A percentile compares a stretch with the other conserved stretches of the same genome.
Evolutionary conservation across 2,329 filamentous ascomycete genomes (phyloP).

Genomic region (Aspergillus caelatus): DNA sequence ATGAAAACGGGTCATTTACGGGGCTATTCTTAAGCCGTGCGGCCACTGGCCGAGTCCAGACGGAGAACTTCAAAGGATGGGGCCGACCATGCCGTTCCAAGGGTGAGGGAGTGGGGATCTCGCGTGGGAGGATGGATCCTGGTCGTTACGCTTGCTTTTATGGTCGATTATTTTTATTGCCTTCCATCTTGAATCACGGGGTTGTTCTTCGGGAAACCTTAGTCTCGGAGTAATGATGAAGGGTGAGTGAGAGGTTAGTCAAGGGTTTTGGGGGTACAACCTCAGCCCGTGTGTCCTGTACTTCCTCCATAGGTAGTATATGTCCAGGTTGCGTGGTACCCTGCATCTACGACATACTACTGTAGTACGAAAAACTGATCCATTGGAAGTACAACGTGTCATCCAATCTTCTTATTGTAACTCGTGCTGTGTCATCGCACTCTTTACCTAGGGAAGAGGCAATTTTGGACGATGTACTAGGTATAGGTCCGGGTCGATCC

Average conservation of each 20-base stretch:
- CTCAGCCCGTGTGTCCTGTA: background rate
- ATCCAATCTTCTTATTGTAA: background rate
- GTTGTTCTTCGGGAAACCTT: conserved; percentile 1
- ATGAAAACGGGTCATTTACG: background rate
- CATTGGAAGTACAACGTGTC: background rate
- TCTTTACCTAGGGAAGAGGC: background rate
- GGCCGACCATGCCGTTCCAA: conserved; percentile 6
- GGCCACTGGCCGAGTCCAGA: conserved; percentile 4
- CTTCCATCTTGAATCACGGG: background rate
- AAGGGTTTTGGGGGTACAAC: background rate
- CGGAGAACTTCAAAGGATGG: background rate
- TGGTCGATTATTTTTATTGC: background rate
- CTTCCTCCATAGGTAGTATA: background rate
- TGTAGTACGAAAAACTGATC: background rate
- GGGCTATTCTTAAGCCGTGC: conserved; percentile 1
- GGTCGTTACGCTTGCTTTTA: background rate
- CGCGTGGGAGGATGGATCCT: conserved; percentile 6
- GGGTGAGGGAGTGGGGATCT: conserved; percentile 5
- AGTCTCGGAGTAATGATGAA: conserved; percentile 1
- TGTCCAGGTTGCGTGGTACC: background rate
- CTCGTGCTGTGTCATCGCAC: background rate
- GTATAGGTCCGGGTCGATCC: background rate
- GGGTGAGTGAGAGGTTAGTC: background rate
- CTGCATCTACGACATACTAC: background rate
- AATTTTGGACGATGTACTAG: background rate